These are phyloP conservation scores for Aspergillus ellipticus DNA, from an alignment of 495 filamentous ascomycete genomes.

Conservation along the genomic window DNA sequence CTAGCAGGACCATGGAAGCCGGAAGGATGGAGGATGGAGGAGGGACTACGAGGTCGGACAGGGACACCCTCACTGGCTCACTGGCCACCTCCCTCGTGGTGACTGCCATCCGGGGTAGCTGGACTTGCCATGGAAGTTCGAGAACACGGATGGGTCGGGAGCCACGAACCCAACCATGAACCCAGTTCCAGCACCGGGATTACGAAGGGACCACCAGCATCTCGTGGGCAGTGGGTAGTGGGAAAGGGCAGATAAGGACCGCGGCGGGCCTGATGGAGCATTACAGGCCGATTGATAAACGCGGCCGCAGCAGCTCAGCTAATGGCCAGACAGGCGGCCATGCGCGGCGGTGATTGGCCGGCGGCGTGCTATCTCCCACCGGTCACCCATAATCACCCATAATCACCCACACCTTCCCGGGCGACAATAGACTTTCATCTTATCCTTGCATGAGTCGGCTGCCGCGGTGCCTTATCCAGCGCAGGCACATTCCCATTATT, in stretches of 20 bases:
- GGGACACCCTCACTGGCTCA: neutral
- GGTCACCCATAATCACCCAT: no score
- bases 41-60: neutral
- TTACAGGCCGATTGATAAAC: neutral
- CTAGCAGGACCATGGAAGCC: neutral
- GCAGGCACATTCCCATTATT: conserved; percentile 25
- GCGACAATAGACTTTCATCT: neutral
- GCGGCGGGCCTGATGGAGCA: no score
- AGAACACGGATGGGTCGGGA: neutral
- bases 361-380: conserved; percentile 14
- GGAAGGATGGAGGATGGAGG: neutral
- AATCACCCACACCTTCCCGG: no score
- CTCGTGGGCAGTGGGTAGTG: neutral
- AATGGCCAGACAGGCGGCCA: neutral
- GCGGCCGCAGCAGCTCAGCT: neutral
- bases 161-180: neutral
- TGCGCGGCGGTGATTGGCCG: neutral
- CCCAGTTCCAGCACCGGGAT: no score
- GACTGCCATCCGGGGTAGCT: neutral
- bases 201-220: neutral
- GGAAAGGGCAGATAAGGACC: neutral
- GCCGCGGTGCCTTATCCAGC: conserved; percentile 10
- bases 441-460: neutral
- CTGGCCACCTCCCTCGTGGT: neutral
- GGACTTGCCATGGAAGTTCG: neutral